Base-by-base conservation (phyloP, 306 rosid species). In the Styphnolobium japonicum region DNA sequence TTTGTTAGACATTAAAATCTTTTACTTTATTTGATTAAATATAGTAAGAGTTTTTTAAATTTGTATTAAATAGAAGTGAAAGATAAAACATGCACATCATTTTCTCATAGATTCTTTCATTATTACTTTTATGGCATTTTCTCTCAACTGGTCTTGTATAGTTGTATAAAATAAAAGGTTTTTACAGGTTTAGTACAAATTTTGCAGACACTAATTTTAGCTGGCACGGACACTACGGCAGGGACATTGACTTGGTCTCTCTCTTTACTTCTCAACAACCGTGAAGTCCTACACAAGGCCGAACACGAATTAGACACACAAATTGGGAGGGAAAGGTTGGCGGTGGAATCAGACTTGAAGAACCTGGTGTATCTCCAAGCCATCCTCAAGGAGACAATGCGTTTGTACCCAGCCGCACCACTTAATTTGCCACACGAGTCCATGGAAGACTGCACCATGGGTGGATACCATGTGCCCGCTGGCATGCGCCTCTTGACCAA, bases 341-440 rank as follows among this genome's bases (percentile, higher is more conserved):
- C 22, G 4, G 48, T 29, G 19, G 73, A 79, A 55, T 79, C 85
- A 1, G 92, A 93, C 33, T 12, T 88, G 1, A 21, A 7, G 3
- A 86, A 86, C 0, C 10, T 91, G 0, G 77, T 31, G 3, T 89
- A 91, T 66, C 39, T 93, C 2, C 69, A 89, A 57, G 88, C 90
- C 36, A 76, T 84, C 10, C 18, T 88, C 0, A 93, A 88, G 46
- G 94, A 92, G 55, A 79, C 92, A 0, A 0, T 90, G 43, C 85
- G 97, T 0, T 18, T 92, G 65, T 87, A 87, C 18, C 94, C 93
- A 14, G 55, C 86, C 0, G 91, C 33, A 6, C 92, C 89, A 2
- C 73, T 93, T 0, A 52, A 10, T 27, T 7, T 60, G 0, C 88
- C 87, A 0, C 94, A 67, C 2, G 81, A 76, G 43, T 85, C 81